phyloP scores from a whole-genome alignment of 805 yeast species.

The Wickerhamomyces alni region DNA sequence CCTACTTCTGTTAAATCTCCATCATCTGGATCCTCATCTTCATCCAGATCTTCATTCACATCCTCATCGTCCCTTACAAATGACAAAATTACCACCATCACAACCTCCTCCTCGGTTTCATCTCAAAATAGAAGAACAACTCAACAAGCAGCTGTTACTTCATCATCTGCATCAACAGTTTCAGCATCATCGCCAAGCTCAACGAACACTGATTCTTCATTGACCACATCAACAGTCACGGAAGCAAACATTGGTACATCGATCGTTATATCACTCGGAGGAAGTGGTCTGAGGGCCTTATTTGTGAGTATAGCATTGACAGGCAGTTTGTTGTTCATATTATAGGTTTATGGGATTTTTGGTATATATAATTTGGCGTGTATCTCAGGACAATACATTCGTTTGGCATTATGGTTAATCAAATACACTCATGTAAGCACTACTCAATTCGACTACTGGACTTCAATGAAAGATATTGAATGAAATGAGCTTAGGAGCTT shows the following conservation, averaged over 20 bases:
- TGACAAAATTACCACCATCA: background rate
- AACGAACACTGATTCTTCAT: no score
- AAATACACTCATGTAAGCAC: background rate
- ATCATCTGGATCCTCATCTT: slow-evolving; percentile 3
- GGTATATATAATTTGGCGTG: no score
- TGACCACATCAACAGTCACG: background rate
- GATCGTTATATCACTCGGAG: slow-evolving; percentile 1
- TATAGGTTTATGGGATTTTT: no score
- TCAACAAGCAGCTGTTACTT: no score
- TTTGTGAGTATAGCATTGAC: slow-evolving; percentile 6
- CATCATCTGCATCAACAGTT: background rate
- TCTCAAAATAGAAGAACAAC: no score
- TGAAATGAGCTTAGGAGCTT: no score
- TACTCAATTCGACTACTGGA: no score
- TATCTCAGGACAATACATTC: no score
- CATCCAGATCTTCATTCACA: background rate
- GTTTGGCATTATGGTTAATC: background rate
- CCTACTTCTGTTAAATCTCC: background rate
- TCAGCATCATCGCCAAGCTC: no score
- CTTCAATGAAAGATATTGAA: no score
- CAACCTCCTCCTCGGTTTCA: background rate
- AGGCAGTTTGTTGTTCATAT: background rate
- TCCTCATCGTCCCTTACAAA: background rate
- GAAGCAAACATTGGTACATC: slow-evolving; percentile 7
- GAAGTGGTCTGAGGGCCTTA: slow-evolving; percentile 7